A percentile compares a stretch with the other conserved stretches of the same genome.
These are phyloP conservation scores for Phyllosticta capitalensis DNA, from an alignment of 2,329 filamentous ascomycete genomes.

Conservation along the genomic window DNA sequence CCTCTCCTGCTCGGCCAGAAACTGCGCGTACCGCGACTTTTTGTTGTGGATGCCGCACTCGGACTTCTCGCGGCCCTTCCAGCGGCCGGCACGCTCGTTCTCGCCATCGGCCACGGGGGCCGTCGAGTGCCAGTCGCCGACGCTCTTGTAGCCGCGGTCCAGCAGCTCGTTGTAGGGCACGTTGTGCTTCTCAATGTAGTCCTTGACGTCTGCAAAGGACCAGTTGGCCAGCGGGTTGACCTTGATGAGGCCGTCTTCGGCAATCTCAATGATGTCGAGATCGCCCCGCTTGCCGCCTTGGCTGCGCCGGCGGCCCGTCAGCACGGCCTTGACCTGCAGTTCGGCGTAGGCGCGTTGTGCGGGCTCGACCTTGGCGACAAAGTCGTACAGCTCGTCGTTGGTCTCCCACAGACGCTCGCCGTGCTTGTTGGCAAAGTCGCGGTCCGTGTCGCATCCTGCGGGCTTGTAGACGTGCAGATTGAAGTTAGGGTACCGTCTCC, in stretches of 20 bases:
- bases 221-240: conserved; percentile 96
- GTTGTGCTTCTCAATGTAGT: conserved; percentile 74
- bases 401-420: conserved; percentile 77
- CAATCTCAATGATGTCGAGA: conserved; percentile 84
- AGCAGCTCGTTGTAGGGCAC: conserved; percentile 92
- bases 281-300: conserved; percentile 89
- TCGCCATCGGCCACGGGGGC: conserved; percentile 80
- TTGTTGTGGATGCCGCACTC: conserved; percentile 99
- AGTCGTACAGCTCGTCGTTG: conserved; percentile 88
- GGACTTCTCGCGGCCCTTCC: conserved; percentile 93
- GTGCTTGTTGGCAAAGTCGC: conserved; percentile 73
- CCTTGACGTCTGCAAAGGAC: conserved; percentile 81
- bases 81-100: conserved; percentile 90
- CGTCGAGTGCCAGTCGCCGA: conserved; percentile 98
- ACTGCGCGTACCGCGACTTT: conserved; percentile 84
- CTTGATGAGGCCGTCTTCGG: conserved; percentile 87
- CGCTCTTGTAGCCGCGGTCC: conserved; percentile 91
- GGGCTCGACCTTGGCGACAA: conserved; percentile 94
- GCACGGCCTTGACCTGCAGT: conserved; percentile 76
- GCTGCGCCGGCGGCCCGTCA: conserved; percentile 83
- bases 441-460: conserved; percentile 58
- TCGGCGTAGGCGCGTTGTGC: conserved; percentile 84
- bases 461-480: conserved; percentile 88
- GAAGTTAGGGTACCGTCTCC: conserved; percentile 65
- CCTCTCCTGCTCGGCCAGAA: conserved; percentile 62